phyloP scores from a whole-genome alignment of 345 rosid species.

The Salix suchowensis region DNA sequence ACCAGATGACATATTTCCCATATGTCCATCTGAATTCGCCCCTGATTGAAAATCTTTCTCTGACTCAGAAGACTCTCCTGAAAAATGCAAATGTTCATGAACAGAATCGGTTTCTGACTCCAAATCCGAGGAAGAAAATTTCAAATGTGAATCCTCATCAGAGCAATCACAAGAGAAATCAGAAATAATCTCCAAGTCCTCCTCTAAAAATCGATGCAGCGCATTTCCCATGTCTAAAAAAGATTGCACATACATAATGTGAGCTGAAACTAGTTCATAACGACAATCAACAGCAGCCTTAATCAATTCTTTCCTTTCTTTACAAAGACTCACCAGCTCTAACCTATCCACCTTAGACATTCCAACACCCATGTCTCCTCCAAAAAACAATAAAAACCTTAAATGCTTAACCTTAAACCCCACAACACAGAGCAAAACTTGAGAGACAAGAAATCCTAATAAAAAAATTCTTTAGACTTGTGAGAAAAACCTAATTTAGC shows the following conservation, averaged over 20 bases:
- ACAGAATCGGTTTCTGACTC: background rate
- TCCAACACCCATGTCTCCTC: too few species aligned
- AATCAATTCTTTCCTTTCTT: constrained; percentile 30
- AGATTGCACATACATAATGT: constrained; percentile 27
- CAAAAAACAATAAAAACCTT: too few species aligned
- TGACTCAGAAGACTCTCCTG: too few species aligned
- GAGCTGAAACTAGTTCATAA: constrained; percentile 24
- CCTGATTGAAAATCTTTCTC: too few species aligned
- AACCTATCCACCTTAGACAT: too few species aligned
- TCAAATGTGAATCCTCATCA: constrained; percentile 19
- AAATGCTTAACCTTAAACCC: too few species aligned
- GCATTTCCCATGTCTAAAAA: constrained; percentile 20
- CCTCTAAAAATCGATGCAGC: constrained; percentile 26
- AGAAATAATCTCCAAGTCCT: background rate
- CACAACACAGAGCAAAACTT: too few species aligned
- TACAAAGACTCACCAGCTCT: constrained; percentile 28
- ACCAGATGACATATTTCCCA: background rate
- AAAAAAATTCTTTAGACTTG: too few species aligned
- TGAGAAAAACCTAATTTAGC: too few species aligned
- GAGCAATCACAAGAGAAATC: constrained; percentile 9
- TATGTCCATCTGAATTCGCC: too few species aligned
- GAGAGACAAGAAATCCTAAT: too few species aligned
- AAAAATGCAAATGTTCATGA: too few species aligned
- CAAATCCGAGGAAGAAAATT: background rate
- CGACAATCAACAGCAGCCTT: constrained; percentile 29